phyloP scores from a whole-genome alignment of 1,139 yeast genomes.

The Zygoascus hellenicus region DNA sequence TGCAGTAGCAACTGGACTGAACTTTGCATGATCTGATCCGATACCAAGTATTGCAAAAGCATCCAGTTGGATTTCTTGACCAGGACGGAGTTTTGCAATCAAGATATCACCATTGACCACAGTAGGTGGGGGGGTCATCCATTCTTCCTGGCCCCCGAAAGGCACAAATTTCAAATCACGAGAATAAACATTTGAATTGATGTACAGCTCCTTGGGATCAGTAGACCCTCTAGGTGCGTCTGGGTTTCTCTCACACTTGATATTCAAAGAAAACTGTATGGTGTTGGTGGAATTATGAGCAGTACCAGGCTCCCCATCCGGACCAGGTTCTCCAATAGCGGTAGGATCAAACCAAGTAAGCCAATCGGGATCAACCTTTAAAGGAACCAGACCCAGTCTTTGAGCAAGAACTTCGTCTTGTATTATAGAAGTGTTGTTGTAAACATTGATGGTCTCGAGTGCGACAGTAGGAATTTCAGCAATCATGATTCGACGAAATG shows the following conservation, averaged over 20 bases:
- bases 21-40: constrained; percentile 95
- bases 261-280: constrained; percentile 72
- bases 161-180: constrained; percentile 85
- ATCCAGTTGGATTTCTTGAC: constrained; percentile 87
- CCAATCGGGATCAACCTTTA: constrained; percentile 84
- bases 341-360: constrained; percentile 63
- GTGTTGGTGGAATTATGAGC: constrained; percentile 76
- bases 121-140: constrained; percentile 57
- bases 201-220: constrained; percentile 76
- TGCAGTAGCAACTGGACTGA: constrained; percentile 95
- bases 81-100: constrained; percentile 89
- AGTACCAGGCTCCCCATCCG: constrained; percentile 21
- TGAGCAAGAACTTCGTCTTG: constrained; percentile 97
- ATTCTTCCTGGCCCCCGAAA: constrained; percentile 77
- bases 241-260: constrained; percentile 78
- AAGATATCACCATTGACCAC: constrained; percentile 66
- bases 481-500: constrained; percentile 94
- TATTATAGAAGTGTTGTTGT: constrained; percentile 91
- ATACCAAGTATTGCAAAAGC: constrained; percentile 89
- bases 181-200: constrained; percentile 83
- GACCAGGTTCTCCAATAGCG: constrained; percentile 40
- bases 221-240: constrained; percentile 74
- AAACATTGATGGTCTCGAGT: constrained; percentile 81
- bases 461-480: constrained; percentile 96
- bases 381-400: constrained; percentile 86